Evolutionary conservation across 345 rosid species (phyloP).

Genomic region (Populus ilicifolia): DNA sequence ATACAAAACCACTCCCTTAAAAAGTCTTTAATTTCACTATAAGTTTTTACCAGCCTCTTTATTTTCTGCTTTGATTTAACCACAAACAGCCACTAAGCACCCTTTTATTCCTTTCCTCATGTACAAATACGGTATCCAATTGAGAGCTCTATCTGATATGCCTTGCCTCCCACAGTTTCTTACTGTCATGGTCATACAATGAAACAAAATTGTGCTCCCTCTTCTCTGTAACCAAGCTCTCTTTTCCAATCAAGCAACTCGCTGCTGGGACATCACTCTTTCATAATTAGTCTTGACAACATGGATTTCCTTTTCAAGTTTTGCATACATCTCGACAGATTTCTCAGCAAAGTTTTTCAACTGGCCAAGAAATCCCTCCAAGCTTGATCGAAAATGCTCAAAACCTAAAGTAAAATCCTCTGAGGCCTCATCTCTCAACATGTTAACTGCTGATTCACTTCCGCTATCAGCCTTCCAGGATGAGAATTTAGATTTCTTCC

Average conservation of each 20-base stretch:
- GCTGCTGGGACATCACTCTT: constrained; percentile 29
- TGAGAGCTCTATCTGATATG: background rate
- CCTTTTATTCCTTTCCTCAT: constrained; percentile 22
- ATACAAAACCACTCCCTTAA: background rate
- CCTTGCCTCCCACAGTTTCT: background rate
- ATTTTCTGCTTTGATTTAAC: constrained; percentile 7
- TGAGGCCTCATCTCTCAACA: constrained; percentile 47
- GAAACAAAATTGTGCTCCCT: background rate
- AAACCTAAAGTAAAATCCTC: constrained; percentile 54
- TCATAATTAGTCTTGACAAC: constrained; percentile 41
- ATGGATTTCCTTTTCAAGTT: constrained; percentile 43
- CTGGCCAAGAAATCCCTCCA: constrained; percentile 52
- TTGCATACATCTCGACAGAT: constrained; percentile 51
- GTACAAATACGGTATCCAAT: constrained; percentile 26
- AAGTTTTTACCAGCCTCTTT: constrained; percentile 1
- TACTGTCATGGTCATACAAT: background rate
- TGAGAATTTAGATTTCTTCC: constrained; percentile 31
- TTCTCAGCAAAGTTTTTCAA: constrained; percentile 48
- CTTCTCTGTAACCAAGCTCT: background rate
- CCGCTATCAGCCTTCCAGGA: constrained; percentile 35
- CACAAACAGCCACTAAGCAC: background rate
- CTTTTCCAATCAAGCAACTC: background rate
- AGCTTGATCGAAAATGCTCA: constrained; percentile 49
- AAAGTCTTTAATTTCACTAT: background rate
- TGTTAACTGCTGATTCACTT: constrained; percentile 32